Conservation (phyloP, 495 filamentous ascomycete species). For the Xanthoparmelia taractica region DNA sequence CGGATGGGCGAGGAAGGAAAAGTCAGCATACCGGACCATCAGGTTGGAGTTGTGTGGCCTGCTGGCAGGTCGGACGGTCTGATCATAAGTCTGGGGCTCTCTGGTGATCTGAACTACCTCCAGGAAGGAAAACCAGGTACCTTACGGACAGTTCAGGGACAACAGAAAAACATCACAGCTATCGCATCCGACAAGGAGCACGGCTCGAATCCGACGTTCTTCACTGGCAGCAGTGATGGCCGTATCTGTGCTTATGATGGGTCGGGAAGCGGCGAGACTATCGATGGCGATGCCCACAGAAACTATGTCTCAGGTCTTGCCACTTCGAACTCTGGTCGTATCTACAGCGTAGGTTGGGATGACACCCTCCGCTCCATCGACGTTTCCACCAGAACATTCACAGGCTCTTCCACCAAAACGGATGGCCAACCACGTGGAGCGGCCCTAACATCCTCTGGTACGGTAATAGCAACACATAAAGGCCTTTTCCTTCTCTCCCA, state of each 20-base stretch:
- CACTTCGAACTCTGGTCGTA: conserved; percentile 44
- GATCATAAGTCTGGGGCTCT: conserved; percentile 80
- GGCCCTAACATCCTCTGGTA: conserved; percentile 37
- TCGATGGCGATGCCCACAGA: conserved; percentile 72
- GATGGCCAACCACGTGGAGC: conserved; percentile 56
- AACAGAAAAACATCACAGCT: conserved; percentile 82
- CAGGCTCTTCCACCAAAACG: conserved; percentile 44
- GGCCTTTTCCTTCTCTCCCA: conserved; percentile 55
- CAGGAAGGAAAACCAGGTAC: conserved; percentile 60
- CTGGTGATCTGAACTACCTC: conserved; percentile 86
- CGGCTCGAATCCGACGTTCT: conserved; percentile 48
- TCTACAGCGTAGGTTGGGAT: conserved; percentile 90
- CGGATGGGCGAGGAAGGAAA: conserved; percentile 72
- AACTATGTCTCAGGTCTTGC: conserved; percentile 77
- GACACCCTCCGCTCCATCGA: conserved; percentile 82
- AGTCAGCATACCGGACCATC: conserved; percentile 71
- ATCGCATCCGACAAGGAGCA: conserved; percentile 41
- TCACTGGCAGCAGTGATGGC: conserved; percentile 88
- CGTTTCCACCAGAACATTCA: conserved; percentile 49
- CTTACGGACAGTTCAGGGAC: conserved; percentile 70
- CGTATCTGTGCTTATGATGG: conserved; percentile 69
- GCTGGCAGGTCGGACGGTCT: conserved; percentile 72
- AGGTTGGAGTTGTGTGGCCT: conserved; percentile 92
- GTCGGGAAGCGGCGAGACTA: conserved; percentile 54
- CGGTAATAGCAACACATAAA: conserved; percentile 58